phyloP scores from a whole-genome alignment of 768 basidiomycete genomes.

The Sistotremastrum niveocremeum region DNA sequence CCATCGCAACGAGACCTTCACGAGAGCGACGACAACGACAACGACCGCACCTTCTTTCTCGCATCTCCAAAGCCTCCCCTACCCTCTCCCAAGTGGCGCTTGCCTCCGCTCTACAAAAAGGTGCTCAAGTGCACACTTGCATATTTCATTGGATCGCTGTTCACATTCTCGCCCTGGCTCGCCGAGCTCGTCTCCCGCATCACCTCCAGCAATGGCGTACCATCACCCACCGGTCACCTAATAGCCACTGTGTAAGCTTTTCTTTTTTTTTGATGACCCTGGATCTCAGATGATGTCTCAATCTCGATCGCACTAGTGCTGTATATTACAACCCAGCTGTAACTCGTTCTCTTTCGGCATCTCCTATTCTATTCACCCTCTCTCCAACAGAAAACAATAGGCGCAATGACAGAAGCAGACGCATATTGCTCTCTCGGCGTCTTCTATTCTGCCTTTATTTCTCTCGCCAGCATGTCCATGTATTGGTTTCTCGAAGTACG shows the following conservation, averaged over 20 bases:
- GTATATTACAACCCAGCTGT: slow-evolving; percentile 85
- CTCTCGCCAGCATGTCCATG: slow-evolving; percentile 59
- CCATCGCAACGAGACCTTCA: not conserved
- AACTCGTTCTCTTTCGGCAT: not conserved
- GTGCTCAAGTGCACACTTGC: slow-evolving; percentile 86
- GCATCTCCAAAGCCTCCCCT: not conserved
- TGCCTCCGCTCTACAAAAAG: slow-evolving; percentile 37
- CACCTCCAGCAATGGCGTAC: slow-evolving; percentile 38
- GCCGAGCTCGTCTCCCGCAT: slow-evolving; percentile 55
- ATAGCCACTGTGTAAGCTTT: slow-evolving; percentile 78
- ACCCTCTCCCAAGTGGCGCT: not conserved
- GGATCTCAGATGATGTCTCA: not conserved
- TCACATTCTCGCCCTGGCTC: slow-evolving; percentile 77
- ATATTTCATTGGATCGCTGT: slow-evolving; percentile 81
- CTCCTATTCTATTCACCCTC: not conserved
- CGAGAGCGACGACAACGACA: not conserved
- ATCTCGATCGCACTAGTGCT: slow-evolving; percentile 26
- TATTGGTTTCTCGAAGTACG: slow-evolving; percentile 68
- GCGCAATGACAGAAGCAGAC: slow-evolving; percentile 87
- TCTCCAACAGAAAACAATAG: slow-evolving; percentile 49
- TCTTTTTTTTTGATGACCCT: not conserved
- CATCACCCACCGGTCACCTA: slow-evolving; percentile 77
- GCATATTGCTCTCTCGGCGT: slow-evolving; percentile 63
- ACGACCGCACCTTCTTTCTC: not conserved
- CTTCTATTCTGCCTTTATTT: slow-evolving; percentile 58